Conservation (phyloP, 2,329 filamentous ascomycete species). For the Penicillium aurantiogriseum region DNA sequence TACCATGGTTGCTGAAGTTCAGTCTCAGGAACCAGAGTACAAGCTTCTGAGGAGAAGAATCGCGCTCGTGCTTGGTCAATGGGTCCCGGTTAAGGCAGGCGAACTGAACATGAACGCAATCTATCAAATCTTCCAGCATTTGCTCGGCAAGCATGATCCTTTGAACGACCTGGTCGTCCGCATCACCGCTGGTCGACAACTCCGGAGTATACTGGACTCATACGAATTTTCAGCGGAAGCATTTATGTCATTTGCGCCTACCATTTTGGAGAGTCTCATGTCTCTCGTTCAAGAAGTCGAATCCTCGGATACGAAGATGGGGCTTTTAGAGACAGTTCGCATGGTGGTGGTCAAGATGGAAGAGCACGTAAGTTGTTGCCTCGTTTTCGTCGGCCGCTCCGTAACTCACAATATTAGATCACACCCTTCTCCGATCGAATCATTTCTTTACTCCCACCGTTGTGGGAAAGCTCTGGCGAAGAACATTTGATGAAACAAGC, state of each 20-base stretch:
- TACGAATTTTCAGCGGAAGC: constrained; percentile 72
- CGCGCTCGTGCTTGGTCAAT: constrained; percentile 83
- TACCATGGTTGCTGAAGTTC: constrained; percentile 75
- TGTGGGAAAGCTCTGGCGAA: constrained; percentile 84
- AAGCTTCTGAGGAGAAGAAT: constrained; percentile 84
- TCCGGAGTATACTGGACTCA: constrained; percentile 77
- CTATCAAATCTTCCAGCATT: constrained; percentile 85
- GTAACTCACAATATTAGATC: constrained; percentile 45
- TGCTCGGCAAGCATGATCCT: constrained; percentile 73
- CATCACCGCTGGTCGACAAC: constrained; percentile 82
- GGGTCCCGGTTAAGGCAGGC: constrained; percentile 76
- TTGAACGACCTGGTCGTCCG: constrained; percentile 89
- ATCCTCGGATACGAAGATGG: constrained; percentile 84
- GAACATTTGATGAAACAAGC: constrained; percentile 93
- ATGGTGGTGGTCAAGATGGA: constrained; percentile 80
- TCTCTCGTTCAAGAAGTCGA: constrained; percentile 75
- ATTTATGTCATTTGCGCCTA: constrained; percentile 75
- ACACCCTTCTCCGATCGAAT: constrained; percentile 72
- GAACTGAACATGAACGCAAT: constrained; percentile 68
- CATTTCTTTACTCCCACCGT: constrained; percentile 71
- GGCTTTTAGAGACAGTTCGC: constrained; percentile 80
- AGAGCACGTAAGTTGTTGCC: constrained; percentile 52
- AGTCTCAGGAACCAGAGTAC: constrained; percentile 64
- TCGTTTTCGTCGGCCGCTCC: not conserved
- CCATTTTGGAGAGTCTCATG: constrained; percentile 71